phyloP scores from a whole-genome alignment of 2,329 filamentous ascomycete genomes.

The Thermomyces lanuginosus region DNA sequence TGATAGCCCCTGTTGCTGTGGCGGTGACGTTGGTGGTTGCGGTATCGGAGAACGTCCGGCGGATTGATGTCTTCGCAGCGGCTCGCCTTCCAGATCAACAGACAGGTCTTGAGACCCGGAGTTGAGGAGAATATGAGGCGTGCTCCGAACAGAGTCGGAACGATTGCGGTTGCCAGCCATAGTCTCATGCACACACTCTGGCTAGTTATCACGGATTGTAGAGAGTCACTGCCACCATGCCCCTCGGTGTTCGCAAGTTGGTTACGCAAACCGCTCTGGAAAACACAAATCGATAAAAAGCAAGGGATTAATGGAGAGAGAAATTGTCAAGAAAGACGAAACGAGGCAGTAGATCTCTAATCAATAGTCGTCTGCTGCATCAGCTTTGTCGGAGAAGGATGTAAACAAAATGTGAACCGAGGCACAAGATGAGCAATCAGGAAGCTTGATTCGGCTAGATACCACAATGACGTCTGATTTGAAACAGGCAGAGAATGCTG shows the following conservation, averaged over 20 bases:
- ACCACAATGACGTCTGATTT: background rate
- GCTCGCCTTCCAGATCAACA: slow-evolving; percentile 18
- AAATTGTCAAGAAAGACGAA: background rate
- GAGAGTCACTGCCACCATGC: too few relatives aligned
- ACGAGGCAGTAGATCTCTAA: background rate
- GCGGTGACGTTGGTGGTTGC: slow-evolving; percentile 8
- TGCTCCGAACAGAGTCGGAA: slow-evolving; percentile 10
- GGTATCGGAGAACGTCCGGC: slow-evolving; percentile 4
- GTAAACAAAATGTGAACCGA: background rate
- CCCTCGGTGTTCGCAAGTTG: too few relatives aligned
- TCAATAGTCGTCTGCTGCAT: background rate
- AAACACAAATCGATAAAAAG: too few relatives aligned
- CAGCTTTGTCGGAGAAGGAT: background rate
- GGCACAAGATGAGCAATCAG: background rate
- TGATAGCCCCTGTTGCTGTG: slow-evolving; percentile 10
- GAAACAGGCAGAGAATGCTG: too few relatives aligned
- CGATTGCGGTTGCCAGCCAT: too few relatives aligned
- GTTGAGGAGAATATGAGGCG: slow-evolving; percentile 49
- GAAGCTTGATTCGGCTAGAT: background rate
- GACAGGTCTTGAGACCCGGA: slow-evolving; percentile 41
- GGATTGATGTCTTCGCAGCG: slow-evolving; percentile 2
- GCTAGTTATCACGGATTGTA: too few relatives aligned
- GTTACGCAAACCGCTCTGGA: too few relatives aligned
- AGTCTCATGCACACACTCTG: too few relatives aligned
- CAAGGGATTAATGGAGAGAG: slow-evolving; percentile 2